These are phyloP conservation scores for Chloris gayana DNA, from an alignment of 176 grass and related monocot genomes.

Conservation along the genomic window DNA sequence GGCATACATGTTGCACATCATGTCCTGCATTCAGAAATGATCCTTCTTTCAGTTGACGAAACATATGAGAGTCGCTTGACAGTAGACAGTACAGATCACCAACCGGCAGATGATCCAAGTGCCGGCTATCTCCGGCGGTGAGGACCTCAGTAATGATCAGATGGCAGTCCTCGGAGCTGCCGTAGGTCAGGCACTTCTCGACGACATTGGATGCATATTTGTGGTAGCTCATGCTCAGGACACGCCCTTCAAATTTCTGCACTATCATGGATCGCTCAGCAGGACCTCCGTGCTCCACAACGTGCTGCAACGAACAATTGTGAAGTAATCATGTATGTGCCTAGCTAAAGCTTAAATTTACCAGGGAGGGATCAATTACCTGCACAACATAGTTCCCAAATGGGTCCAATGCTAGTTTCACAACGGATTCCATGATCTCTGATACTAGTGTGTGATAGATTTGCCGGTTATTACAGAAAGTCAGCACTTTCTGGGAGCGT, in stretches of 20 bases:
- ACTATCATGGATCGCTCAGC: slow-evolving; percentile 35
- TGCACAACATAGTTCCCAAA: slow-evolving; percentile 70
- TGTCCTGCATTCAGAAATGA: background rate
- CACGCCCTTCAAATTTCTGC: slow-evolving; percentile 26
- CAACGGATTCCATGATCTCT: slow-evolving; percentile 42
- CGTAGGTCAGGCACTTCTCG: slow-evolving; percentile 53
- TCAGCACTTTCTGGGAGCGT: slow-evolving; percentile 49
- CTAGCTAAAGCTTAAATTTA: no score
- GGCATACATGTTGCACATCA: background rate
- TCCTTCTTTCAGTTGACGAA: no score
- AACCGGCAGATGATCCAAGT: slow-evolving; percentile 44
- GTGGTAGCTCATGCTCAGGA: slow-evolving; percentile 52
- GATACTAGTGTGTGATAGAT: slow-evolving; percentile 31
- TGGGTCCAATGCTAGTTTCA: slow-evolving; percentile 34
- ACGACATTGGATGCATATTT: slow-evolving; percentile 62
- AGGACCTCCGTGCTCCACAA: slow-evolving; percentile 52
- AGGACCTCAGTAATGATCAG: slow-evolving; percentile 54
- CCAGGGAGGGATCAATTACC: slow-evolving; percentile 3
- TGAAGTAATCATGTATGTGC: background rate
- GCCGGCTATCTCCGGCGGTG: background rate
- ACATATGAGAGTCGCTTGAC: no score
- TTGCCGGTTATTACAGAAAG: slow-evolving; percentile 39
- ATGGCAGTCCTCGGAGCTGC: slow-evolving; percentile 32
- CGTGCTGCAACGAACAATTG: slow-evolving; percentile 29
- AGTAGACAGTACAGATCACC: background rate